Base-by-base conservation (phyloP, 2,329 filamentous ascomycete genomes). In the Monilinia vaccinii-corymbosi region DNA sequence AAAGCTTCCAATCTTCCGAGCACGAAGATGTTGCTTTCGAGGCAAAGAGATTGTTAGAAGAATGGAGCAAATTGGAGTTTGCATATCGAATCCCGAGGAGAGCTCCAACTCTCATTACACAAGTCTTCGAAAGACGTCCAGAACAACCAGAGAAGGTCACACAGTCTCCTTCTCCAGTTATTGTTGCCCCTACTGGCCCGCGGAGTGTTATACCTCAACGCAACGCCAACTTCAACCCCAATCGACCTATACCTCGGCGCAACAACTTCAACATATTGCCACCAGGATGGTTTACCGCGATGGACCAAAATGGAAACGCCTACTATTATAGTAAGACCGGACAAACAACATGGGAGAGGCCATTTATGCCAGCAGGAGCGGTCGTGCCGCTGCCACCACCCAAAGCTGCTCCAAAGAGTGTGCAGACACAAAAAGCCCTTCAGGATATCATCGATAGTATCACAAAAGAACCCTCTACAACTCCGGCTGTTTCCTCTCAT, bases 1-100 rank as follows among this genome's bases (percentile, higher is more conserved):
- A 89, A 68, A 80, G 81, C 4, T 76, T 97, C 56, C 81, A 79
- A 1, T 75, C 75, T 14, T 88, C 84, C 21, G 83, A 86, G 10
- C 86, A 96, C 69, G 84, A 90, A 63, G 81, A 88, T 61, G 89
- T 99, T 23, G 81, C 86, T 31, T 79, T 81, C 23, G 86, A 87
- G 69, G 85, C 93, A 6, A 81, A 81, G 58, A 80, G 82, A 49
- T 78, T 99, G 40, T 76, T 97, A 32, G 84, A 90, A 10, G 86
- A 87, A 65, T 99, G 94, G 94, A 88, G 87, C 71, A 92, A 91
- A 68, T 78, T 99, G 52, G 88, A 96, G 72, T 81, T 95, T 40
- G 94, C 85, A 8, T 99, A 97, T 74, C 86, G 94, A 62, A 99
- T 99, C 70, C 91, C 91, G 42, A 84, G 93, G 60, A 89, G 94